Conservation (phyloP, 345 rosid genomes). For the Eucalyptus cloeziana region DNA sequence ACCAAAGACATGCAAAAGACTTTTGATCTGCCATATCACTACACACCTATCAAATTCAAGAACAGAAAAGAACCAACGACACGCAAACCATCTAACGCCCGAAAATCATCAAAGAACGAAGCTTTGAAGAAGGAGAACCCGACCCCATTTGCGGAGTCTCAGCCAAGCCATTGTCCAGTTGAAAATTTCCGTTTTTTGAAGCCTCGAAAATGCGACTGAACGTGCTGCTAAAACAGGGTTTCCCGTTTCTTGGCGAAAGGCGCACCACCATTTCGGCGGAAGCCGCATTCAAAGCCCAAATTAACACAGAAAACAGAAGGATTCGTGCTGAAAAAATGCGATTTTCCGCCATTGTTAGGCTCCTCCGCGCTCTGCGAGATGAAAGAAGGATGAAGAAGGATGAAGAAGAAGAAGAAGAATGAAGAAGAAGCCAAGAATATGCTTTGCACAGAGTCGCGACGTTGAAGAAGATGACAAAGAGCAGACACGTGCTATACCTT, state of each 20-base stretch:
- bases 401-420: not conserved
- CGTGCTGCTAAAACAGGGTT: constrained; percentile 6
- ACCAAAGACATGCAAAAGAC: not conserved
- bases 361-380: not conserved
- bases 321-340: not conserved
- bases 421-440: not conserved
- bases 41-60: not conserved
- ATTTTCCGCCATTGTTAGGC: not conserved
- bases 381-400: no score
- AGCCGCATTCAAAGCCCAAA: not conserved
- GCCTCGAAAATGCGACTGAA: constrained; percentile 52
- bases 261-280: not conserved
- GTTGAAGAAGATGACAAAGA: not conserved
- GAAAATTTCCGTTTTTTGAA: constrained; percentile 59
- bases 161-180: constrained; percentile 81
- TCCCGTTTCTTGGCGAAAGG: not conserved
- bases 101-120: not conserved
- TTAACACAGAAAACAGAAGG: not conserved
- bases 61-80: not conserved
- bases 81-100: not conserved
- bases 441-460: not conserved
- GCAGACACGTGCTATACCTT: not conserved
- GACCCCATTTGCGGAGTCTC: constrained; percentile 96
- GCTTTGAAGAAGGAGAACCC: not conserved
- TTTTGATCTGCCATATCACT: not conserved